These are phyloP conservation scores for Starmerella floricola DNA, from an alignment of 805 yeast genomes.

Conservation along the genomic window DNA sequence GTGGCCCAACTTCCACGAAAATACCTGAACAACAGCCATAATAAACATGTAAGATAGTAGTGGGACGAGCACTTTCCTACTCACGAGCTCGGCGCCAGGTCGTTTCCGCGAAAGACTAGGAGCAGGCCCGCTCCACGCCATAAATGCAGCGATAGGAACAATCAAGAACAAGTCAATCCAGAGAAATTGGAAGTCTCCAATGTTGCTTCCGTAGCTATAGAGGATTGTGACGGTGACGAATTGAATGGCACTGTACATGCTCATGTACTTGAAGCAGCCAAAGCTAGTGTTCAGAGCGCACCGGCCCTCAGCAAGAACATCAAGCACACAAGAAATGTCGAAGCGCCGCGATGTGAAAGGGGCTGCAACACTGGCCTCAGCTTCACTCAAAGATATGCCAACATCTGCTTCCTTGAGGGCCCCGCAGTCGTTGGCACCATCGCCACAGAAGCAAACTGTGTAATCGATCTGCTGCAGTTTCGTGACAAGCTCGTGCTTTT, in stretches of 20 bases:
- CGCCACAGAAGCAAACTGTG: slow-evolving; percentile 96
- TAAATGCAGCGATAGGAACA: slow-evolving; percentile 83
- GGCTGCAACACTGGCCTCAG: slow-evolving; percentile 97
- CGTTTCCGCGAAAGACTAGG: slow-evolving; percentile 48
- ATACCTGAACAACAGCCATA: slow-evolving; percentile 50
- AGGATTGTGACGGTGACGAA: slow-evolving; percentile 75
- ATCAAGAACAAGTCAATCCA: slow-evolving; percentile 86
- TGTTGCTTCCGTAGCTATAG: slow-evolving; percentile 77
- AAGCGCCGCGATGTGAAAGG: slow-evolving; percentile 88
- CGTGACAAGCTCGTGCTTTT: slow-evolving; percentile 88
- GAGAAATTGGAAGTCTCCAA: slow-evolving; percentile 93
- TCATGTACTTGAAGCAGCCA: slow-evolving; percentile 96
- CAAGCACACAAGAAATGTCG: slow-evolving; percentile 84
- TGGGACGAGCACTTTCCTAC: slow-evolving; percentile 77
- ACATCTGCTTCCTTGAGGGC: slow-evolving; percentile 97
- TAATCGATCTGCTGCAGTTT: slow-evolving; percentile 74
- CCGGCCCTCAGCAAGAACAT: slow-evolving; percentile 87
- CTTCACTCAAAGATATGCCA: slow-evolving; percentile 90
- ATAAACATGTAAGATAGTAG: slow-evolving; percentile 64
- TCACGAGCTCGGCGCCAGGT: slow-evolving; percentile 88
- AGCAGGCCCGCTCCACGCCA: slow-evolving; percentile 94
- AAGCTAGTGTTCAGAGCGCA: slow-evolving; percentile 91
- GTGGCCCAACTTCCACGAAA: slow-evolving; percentile 51
- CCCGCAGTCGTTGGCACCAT: slow-evolving; percentile 99
- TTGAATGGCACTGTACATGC: slow-evolving; percentile 91